A percentile compares a stretch with the other conserved stretches of the same genome.
These are phyloP conservation scores for Monosporascus sp. DNA, from an alignment of 2,329 filamentous ascomycete species.

Conservation along the genomic window DNA sequence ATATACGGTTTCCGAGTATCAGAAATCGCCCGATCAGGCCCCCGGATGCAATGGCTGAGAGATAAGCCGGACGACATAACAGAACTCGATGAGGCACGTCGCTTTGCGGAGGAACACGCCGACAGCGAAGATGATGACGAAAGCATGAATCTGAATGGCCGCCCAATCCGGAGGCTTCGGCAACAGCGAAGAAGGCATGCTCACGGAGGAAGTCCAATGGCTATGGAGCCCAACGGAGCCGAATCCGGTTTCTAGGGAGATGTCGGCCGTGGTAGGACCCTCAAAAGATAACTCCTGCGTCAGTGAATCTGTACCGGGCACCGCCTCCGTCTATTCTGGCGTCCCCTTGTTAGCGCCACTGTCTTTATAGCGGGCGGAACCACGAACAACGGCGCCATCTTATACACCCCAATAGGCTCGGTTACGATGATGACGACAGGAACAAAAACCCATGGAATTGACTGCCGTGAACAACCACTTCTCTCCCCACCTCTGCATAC, in stretches of 20 bases:
- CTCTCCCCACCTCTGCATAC: not conserved
- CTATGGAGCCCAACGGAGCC: constrained; percentile 49
- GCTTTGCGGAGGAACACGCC: constrained; percentile 46
- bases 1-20: constrained; percentile 97
- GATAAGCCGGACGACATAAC: constrained; percentile 74
- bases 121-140: constrained; percentile 56
- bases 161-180: constrained; percentile 37
- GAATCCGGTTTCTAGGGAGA: constrained; percentile 47
- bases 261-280: not conserved
- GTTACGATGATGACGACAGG: not conserved
- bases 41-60: constrained; percentile 94
- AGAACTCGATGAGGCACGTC: constrained; percentile 75
- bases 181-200: constrained; percentile 33
- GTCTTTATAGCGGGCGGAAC: not conserved
- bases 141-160: constrained; percentile 38
- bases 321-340: not conserved
- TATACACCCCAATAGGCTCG: not conserved
- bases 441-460: not conserved
- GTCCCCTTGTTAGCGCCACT: not conserved
- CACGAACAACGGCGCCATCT: not conserved
- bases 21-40: constrained; percentile 82
- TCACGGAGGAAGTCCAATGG: constrained; percentile 54
- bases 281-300: not conserved
- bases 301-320: not conserved
- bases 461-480: not conserved